A percentile compares a stretch with the other conserved stretches of the same genome.
phyloP scores from a whole-genome alignment of 2,329 filamentous ascomycete genomes.

The Chrysosphaeria jannelii region DNA sequence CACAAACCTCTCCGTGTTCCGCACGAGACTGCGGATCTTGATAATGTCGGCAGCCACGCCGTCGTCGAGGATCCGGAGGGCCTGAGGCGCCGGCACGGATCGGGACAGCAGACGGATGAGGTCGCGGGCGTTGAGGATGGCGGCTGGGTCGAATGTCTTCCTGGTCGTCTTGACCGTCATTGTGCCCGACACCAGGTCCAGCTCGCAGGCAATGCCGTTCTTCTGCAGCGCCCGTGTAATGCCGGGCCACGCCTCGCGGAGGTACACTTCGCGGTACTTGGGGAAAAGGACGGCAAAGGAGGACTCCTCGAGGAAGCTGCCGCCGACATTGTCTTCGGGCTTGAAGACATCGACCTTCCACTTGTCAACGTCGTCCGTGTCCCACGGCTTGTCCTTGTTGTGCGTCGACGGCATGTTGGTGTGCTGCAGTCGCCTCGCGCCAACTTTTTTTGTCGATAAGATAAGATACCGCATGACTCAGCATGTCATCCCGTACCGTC shows the following conservation, averaged over 20 bases:
- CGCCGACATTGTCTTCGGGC: conserved; percentile 54
- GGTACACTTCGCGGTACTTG: conserved; percentile 83
- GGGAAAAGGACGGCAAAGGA: conserved; percentile 72
- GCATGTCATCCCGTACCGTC: no score
- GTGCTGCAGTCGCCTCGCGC: no score
- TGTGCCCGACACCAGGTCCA: conserved; percentile 81
- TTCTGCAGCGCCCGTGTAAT: conserved; percentile 72
- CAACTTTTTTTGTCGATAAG: background rate
- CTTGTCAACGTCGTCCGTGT: conserved; percentile 90
- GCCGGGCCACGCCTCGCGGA: conserved; percentile 78
- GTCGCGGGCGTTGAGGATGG: conserved; percentile 80
- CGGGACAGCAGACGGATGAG: conserved; percentile 77
- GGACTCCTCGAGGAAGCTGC: conserved; percentile 76
- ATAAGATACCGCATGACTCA: background rate
- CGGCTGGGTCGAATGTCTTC: conserved; percentile 72
- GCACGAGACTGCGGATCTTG: conserved; percentile 71
- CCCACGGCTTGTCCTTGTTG: conserved; percentile 77
- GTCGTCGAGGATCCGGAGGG: conserved; percentile 81
- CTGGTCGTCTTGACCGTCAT: conserved; percentile 93
- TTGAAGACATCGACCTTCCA: conserved; percentile 82
- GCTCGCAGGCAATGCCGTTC: conserved; percentile 60
- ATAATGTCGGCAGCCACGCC: conserved; percentile 58
- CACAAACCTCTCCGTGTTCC: conserved; percentile 85
- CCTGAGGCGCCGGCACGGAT: conserved; percentile 77
- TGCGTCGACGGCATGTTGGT: conserved; percentile 80